These are phyloP conservation scores for Leccinum pellstonianum DNA, from an alignment of 768 basidiomycete genomes.

Conservation along the genomic window DNA sequence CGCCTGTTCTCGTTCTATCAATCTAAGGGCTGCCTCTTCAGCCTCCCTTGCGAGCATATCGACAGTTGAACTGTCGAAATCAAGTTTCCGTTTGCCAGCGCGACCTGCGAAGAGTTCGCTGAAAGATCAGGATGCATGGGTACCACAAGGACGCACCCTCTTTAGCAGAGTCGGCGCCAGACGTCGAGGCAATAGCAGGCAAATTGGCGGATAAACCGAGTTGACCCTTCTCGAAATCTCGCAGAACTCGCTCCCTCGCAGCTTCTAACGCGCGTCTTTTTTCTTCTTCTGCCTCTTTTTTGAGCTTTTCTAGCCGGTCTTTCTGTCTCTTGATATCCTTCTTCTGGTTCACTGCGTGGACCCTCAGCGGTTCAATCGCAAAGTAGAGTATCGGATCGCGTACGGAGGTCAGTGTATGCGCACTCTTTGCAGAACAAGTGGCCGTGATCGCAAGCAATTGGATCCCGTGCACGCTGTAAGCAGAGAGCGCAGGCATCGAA, in stretches of 20 bases:
- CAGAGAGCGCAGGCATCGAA: conserved; percentile 93
- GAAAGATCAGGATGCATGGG: not conserved
- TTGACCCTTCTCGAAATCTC: conserved; percentile 88
- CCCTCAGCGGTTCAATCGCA: conserved; percentile 6
- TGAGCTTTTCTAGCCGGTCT: conserved; percentile 67
- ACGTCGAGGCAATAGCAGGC: conserved; percentile 36
- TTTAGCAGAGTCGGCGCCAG: conserved; percentile 35
- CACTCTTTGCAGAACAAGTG: conserved; percentile 98
- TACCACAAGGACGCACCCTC: conserved; percentile 33
- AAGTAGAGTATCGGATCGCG: conserved; percentile 25
- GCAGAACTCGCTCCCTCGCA: conserved; percentile 85
- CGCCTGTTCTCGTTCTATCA: conserved; percentile 83
- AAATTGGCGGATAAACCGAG: conserved; percentile 57
- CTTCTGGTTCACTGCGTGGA: conserved; percentile 73
- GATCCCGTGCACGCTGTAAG: conserved; percentile 77
- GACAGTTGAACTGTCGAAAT: conserved; percentile 71
- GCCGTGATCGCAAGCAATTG: conserved; percentile 79
- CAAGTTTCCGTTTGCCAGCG: conserved; percentile 81
- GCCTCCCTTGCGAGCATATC: conserved; percentile 75
- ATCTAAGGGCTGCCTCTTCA: conserved; percentile 80
- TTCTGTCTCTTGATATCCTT: conserved; percentile 93
- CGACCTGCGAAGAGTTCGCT: conserved; percentile 38
- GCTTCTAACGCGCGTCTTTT: conserved; percentile 61
- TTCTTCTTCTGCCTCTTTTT: conserved; percentile 80
- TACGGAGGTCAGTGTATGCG: conserved; percentile 79